A percentile compares a stretch with the other conserved stretches of the same genome.
phyloP scores from a whole-genome alignment of 1,284 basidiomycete genomes.

The Uromyces viciae-fabae region DNA sequence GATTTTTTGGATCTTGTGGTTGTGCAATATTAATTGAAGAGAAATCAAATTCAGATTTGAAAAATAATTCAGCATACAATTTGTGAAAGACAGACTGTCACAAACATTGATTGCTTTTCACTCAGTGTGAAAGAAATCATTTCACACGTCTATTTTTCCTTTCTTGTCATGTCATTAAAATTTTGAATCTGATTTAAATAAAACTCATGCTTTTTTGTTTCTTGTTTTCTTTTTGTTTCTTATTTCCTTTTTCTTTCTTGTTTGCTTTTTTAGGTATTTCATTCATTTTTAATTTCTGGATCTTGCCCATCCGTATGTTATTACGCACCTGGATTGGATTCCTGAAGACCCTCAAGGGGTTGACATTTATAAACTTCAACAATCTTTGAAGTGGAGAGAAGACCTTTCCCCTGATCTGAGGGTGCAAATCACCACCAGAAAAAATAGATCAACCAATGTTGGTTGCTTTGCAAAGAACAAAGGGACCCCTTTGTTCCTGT shows the following conservation, averaged over 20 bases:
- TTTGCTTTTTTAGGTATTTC: neutral
- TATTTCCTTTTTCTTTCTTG: too few relatives aligned
- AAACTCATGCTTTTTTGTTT: too few relatives aligned
- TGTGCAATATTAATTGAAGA: neutral
- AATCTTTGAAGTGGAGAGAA: constrained; percentile 2
- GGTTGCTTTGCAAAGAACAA: too few relatives aligned
- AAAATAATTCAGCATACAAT: neutral
- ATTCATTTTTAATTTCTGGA: neutral
- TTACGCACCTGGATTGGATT: neutral
- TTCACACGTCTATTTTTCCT: neutral
- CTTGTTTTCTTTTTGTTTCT: too few relatives aligned
- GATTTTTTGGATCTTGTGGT: neutral
- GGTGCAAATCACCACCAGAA: neutral
- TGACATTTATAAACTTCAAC: neutral
- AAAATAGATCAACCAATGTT: too few relatives aligned
- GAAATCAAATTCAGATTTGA: neutral
- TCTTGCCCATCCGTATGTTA: neutral
- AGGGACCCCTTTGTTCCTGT: too few relatives aligned
- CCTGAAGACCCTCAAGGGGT: neutral
- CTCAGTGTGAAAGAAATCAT: neutral
- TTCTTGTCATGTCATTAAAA: too few relatives aligned
- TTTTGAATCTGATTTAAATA: too few relatives aligned
- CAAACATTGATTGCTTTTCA: neutral
- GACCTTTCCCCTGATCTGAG: neutral
- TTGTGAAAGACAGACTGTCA: neutral